phyloP scores from a whole-genome alignment of 768 basidiomycete genomes.

The Podaxis sp. region DNA sequence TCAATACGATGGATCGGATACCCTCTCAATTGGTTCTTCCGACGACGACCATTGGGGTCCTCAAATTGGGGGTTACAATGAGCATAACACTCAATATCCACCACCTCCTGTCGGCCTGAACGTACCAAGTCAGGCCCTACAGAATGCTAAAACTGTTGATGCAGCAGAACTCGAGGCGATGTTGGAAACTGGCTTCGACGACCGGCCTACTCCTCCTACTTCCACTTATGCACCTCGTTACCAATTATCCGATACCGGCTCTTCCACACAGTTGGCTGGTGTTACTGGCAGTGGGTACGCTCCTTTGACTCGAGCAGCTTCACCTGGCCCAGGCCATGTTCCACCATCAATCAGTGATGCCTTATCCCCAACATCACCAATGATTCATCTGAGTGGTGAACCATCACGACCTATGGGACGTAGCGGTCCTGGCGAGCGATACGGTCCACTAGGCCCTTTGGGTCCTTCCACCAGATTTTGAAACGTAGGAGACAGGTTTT shows the following conservation, averaged over 20 bases:
- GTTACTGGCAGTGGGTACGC: constrained; percentile 53
- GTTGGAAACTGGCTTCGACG: constrained; percentile 89
- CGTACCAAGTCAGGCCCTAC: constrained; percentile 36
- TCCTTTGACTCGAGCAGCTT: constrained; percentile 49
- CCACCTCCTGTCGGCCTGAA: constrained; percentile 80
- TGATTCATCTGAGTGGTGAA: constrained; percentile 25
- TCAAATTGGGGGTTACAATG: constrained; percentile 96
- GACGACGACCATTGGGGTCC: constrained; percentile 96
- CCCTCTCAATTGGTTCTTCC: constrained; percentile 75
- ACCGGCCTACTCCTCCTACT: constrained; percentile 50
- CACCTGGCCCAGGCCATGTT: constrained; percentile 30
- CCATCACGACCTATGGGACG: constrained; percentile 15
- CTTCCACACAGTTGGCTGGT: constrained; percentile 40
- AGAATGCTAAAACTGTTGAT: constrained; percentile 51
- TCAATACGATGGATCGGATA: constrained; percentile 79
- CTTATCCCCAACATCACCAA: constrained; percentile 41
- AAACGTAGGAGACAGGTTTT: constrained; percentile 21
- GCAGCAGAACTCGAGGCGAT: constrained; percentile 86
- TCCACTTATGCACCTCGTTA: constrained; percentile 52
- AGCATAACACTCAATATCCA: constrained; percentile 72
- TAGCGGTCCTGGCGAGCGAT: constrained; percentile 35
- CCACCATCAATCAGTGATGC: constrained; percentile 28
- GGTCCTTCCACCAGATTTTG: constrained; percentile 58
- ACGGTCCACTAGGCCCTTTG: constrained; percentile 59
- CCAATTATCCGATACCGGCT: constrained; percentile 55